Conservation (phyloP, 2,329 filamentous ascomycete genomes). For the Colletotrichum lentis region DNA sequence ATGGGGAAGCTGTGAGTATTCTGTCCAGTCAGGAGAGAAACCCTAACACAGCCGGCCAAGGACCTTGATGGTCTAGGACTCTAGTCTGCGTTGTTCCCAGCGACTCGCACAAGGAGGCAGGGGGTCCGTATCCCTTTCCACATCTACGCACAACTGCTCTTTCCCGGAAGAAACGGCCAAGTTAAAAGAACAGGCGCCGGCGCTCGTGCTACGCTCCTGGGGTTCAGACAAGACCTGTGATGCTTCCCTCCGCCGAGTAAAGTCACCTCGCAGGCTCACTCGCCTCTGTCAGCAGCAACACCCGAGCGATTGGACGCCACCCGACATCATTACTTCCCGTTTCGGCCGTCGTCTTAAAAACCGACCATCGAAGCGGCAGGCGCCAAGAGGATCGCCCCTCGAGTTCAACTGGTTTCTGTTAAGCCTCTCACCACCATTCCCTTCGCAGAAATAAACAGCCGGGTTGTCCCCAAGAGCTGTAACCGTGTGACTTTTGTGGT, state of each 20-base stretch:
- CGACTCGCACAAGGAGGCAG: slow-evolving; percentile 16
- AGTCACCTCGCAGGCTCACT: slow-evolving; percentile 4
- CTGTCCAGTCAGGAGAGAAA: slow-evolving; percentile 1
- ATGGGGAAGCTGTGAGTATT: neutral
- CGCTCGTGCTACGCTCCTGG: neutral
- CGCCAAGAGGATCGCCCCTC: slow-evolving; percentile 27
- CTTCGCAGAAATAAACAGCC: slow-evolving; percentile 14
- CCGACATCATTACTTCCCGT: slow-evolving; percentile 16
- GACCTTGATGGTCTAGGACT: slow-evolving; percentile 31
- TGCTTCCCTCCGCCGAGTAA: neutral
- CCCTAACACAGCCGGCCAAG: slow-evolving; percentile 2
- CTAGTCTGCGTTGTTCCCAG: slow-evolving; percentile 9
- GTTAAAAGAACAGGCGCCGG: slow-evolving; percentile 11
- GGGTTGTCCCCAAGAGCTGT: slow-evolving; percentile 25
- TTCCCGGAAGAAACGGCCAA: slow-evolving; percentile 2
- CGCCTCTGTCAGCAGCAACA: slow-evolving; percentile 17
- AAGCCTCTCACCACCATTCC: slow-evolving; percentile 19
- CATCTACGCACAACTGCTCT: neutral
- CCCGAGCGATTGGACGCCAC: slow-evolving; percentile 15
- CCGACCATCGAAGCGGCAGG: neutral
- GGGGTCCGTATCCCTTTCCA: slow-evolving; percentile 5
- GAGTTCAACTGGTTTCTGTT: slow-evolving; percentile 23
- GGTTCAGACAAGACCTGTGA: slow-evolving; percentile 17
- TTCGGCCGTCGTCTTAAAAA: slow-evolving; percentile 8
- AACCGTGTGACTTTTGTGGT: slow-evolving; percentile 34